phyloP scores from a whole-genome alignment of 371 early-diverging fungal genomes.

The Rhizopus sp. region DNA sequence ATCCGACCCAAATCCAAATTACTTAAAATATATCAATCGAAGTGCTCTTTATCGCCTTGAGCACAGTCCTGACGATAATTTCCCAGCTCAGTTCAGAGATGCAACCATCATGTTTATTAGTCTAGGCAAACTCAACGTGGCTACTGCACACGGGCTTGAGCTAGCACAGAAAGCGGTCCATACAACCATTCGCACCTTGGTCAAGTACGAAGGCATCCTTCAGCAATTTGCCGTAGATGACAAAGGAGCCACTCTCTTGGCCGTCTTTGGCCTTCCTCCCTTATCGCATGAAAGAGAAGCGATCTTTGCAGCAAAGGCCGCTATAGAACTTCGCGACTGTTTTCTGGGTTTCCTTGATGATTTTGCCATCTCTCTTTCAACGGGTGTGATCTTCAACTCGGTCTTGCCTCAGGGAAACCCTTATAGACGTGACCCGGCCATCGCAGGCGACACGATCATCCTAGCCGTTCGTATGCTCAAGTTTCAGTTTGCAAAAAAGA shows the following conservation, averaged over 20 bases:
- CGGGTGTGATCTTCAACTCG: conserved; percentile 59
- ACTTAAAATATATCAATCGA: conserved; percentile 58
- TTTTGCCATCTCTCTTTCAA: conserved; percentile 60
- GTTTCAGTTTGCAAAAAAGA: conserved; percentile 49
- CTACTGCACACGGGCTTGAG: conserved; percentile 42
- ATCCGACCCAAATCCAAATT: conserved; percentile 41
- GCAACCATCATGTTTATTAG: conserved; percentile 64
- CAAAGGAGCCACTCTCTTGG: conserved; percentile 61
- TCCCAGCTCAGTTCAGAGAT: conserved; percentile 61
- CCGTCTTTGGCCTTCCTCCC: conserved; percentile 64
- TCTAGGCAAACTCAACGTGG: conserved; percentile 54
- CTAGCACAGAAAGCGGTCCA: conserved; percentile 47
- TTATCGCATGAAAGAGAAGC: conserved; percentile 64
- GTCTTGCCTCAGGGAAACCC: conserved; percentile 57
- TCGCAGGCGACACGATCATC: conserved; percentile 63
- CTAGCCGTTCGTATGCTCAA: conserved; percentile 65
- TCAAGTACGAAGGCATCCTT: conserved; percentile 58
- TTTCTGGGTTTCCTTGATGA: conserved; percentile 28
- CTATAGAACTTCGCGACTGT: conserved; percentile 49
- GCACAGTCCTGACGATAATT: conserved; percentile 49
- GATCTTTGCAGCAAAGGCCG: conserved; percentile 62
- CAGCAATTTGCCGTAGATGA: conserved; percentile 70
- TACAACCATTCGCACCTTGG: conserved; percentile 39
- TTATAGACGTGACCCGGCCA: conserved; percentile 64
- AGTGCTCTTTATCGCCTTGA: conserved; percentile 56